Evolutionary conservation across 1,284 basidiomycete genomes (phyloP).

Genomic region (Ustilago shanxiensis): DNA sequence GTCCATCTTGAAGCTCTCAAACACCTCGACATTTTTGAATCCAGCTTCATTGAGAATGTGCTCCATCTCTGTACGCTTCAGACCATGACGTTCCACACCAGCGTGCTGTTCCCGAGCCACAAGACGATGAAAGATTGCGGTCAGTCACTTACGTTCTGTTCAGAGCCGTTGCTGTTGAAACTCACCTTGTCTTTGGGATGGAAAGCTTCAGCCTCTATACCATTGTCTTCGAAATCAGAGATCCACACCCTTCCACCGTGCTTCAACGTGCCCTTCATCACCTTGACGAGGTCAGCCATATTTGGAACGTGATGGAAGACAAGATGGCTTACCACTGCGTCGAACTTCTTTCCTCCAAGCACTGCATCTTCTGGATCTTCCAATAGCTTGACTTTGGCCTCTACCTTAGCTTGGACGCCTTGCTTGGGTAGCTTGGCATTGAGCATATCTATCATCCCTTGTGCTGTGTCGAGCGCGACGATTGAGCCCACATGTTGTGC

Average conservation of each 20-base stretch:
- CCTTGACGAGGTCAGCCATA: slow-evolving; percentile 30
- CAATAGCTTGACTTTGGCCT: slow-evolving; percentile 36
- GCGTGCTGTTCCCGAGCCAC: slow-evolving; percentile 17
- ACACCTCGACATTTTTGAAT: slow-evolving; percentile 42
- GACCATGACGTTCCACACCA: slow-evolving; percentile 49
- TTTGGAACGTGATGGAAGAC: slow-evolving; percentile 53
- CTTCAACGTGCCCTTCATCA: slow-evolving; percentile 30
- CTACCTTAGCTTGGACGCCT: slow-evolving; percentile 11
- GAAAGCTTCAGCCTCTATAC: slow-evolving; percentile 32
- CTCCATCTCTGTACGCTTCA: slow-evolving; percentile 40
- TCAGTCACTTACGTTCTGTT: not conserved
- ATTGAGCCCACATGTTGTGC: slow-evolving; percentile 25
- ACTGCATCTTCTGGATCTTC: slow-evolving; percentile 41
- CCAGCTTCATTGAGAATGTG: slow-evolving; percentile 33
- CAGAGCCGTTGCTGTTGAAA: not conserved
- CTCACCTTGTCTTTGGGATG: slow-evolving; percentile 52
- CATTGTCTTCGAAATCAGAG: slow-evolving; percentile 44
- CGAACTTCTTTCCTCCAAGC: slow-evolving; percentile 25
- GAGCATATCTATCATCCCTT: slow-evolving; percentile 52
- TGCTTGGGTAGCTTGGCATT: slow-evolving; percentile 16
- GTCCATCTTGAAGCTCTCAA: slow-evolving; percentile 45
- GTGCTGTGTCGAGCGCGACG: slow-evolving; percentile 36
- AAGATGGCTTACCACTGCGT: slow-evolving; percentile 40
- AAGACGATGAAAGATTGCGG: not conserved
- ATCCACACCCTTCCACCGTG: slow-evolving; percentile 34